Percentiles rank a stretch among this genome's conserved stretches.
phyloP scores from a whole-genome alignment of 257 asterid species.

The Agastache rugosa region DNA sequence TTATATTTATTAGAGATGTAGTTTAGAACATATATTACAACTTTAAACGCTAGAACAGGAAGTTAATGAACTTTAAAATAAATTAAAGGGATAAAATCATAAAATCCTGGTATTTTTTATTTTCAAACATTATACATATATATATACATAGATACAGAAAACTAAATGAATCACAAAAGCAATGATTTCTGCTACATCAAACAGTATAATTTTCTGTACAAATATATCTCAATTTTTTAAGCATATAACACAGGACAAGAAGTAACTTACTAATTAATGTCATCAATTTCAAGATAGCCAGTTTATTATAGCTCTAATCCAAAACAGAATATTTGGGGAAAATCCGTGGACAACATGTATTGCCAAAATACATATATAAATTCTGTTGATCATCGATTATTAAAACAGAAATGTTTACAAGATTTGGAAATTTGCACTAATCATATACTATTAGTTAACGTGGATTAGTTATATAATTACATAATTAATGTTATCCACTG shows the following conservation, averaged over 20 bases:
- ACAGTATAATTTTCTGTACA: background rate
- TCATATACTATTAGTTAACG: constrained; percentile 24
- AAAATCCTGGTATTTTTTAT: no score
- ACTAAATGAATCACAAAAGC: no score
- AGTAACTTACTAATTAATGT: background rate
- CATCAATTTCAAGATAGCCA: background rate
- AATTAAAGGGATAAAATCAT: no score
- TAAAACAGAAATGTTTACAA: constrained; percentile 6
- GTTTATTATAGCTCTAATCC: constrained; percentile 15
- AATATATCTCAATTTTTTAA: no score
- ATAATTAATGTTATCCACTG: constrained; percentile 34
- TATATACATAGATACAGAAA: no score
- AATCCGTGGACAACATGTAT: constrained; percentile 24
- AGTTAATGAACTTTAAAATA: no score
- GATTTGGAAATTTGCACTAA: constrained; percentile 14
- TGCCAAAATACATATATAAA: constrained; percentile 19
- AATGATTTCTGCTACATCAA: no score
- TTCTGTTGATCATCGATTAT: constrained; percentile 9
- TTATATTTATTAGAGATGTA: no score
- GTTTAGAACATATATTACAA: no score
- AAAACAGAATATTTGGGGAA: constrained; percentile 37
- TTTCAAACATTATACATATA: no score
- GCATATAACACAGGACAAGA: background rate
- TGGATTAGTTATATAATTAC: constrained; percentile 31
- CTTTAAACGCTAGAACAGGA: no score